A percentile compares a stretch with the other conserved stretches of the same genome.
These are phyloP conservation scores for Plasmodium knowlesi DNA, from an alignment of 169 alveolate species.

Conservation along the genomic window DNA sequence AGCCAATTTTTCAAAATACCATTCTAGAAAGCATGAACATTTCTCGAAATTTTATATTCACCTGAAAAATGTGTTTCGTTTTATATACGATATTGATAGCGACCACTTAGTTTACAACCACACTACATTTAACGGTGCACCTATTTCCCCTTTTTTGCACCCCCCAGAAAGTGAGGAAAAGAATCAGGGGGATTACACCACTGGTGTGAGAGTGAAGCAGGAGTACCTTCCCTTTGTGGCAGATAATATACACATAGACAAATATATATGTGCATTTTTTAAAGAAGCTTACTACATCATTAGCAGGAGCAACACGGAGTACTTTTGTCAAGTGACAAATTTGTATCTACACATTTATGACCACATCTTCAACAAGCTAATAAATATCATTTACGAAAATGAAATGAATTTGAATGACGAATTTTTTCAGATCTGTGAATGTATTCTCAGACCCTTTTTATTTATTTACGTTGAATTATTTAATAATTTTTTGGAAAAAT, in stretches of 20 bases:
- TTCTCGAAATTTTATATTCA: constrained; percentile 12
- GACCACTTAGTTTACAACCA: constrained; percentile 33
- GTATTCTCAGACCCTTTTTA: constrained; percentile 53
- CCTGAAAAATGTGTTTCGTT: constrained; percentile 2
- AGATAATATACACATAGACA: constrained; percentile 41
- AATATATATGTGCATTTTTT: constrained; percentile 24
- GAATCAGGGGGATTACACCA: not conserved
- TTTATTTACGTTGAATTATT: constrained; percentile 53
- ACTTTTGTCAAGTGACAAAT: constrained; percentile 8
- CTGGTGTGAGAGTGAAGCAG: not conserved
- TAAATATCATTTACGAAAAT: constrained; percentile 58
- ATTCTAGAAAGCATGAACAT: constrained; percentile 31
- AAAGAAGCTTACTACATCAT: constrained; percentile 59
- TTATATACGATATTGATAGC: constrained; percentile 31
- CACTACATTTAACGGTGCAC: constrained; percentile 2
- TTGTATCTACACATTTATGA: constrained; percentile 52
- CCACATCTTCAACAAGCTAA: constrained; percentile 42
- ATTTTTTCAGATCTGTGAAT: constrained; percentile 25
- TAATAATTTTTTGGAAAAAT: constrained; percentile 14
- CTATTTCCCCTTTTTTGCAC: not conserved
- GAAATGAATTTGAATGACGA: constrained; percentile 71
- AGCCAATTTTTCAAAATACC: constrained; percentile 49
- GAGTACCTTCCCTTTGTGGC: constrained; percentile 21
- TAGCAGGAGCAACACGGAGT: constrained; percentile 31
- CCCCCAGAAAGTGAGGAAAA: not conserved